These are phyloP conservation scores for Leonotis leonurus DNA, from an alignment of 257 asterid species.

Conservation along the genomic window DNA sequence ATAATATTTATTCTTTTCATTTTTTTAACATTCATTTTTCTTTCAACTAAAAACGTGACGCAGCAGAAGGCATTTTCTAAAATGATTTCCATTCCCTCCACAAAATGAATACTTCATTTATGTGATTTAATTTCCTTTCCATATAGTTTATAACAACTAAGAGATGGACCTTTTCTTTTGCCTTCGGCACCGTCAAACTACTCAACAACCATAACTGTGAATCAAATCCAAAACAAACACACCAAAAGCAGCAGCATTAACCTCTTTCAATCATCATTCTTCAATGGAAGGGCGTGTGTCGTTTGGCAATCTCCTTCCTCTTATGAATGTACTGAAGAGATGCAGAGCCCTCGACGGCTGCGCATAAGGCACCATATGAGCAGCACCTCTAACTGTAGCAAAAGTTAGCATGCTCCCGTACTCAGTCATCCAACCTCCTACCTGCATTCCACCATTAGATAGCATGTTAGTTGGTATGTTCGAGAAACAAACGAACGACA, in stretches of 20 bases:
- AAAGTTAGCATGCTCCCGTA: constrained; percentile 76
- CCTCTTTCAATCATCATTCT: constrained; percentile 4
- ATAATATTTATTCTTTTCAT: no score
- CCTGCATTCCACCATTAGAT: constrained; percentile 25
- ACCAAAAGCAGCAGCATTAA: neutral
- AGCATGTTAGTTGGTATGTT: neutral
- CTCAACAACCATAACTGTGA: constrained; percentile 4
- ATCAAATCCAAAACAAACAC: constrained; percentile 9
- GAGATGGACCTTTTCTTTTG: constrained; percentile 16
- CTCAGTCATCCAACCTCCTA: constrained; percentile 95
- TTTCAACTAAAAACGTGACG: no score
- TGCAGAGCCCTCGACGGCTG: constrained; percentile 94
- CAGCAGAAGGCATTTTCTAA: neutral
- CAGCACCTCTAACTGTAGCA: constrained; percentile 93
- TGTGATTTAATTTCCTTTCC: neutral
- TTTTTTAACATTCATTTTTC: no score
- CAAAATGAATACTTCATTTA: neutral
- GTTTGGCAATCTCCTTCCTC: constrained; percentile 66
- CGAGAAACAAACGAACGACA: neutral
- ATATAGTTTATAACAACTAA: constrained; percentile 2
- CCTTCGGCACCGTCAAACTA: constrained; percentile 24
- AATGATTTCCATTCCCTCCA: constrained; percentile 1
- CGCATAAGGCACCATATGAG: constrained; percentile 96
- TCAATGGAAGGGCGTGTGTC: constrained; percentile 45
- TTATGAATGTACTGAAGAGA: constrained; percentile 63